Conservation (phyloP, 495 filamentous ascomycete species). For the Beverwykella pulmonaria region DNA sequence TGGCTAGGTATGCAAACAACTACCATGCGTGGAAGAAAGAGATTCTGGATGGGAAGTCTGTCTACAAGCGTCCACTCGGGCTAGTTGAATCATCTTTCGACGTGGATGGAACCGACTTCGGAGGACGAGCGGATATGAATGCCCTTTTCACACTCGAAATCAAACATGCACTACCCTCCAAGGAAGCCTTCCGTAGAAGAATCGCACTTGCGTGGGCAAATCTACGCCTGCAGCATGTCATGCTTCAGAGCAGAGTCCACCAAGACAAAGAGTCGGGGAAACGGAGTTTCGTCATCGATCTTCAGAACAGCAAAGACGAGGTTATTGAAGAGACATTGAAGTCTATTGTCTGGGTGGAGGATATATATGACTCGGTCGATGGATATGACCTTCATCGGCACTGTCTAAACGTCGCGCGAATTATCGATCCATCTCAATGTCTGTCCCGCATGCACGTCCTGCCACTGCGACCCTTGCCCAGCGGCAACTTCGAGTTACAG, state of each 20-base stretch:
- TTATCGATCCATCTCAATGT: slow-evolving; percentile 38
- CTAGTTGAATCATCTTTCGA: slow-evolving; percentile 38
- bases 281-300: slow-evolving; percentile 37
- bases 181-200: slow-evolving; percentile 35
- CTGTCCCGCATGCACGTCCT: slow-evolving; percentile 44
- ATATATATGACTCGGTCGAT: slow-evolving; percentile 41
- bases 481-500: slow-evolving; percentile 32
- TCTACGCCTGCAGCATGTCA: slow-evolving; percentile 42
- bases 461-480: slow-evolving; percentile 27
- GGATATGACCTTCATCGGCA: slow-evolving; percentile 41
- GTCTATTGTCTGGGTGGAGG: slow-evolving; percentile 40
- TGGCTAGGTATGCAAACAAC: slow-evolving; percentile 31
- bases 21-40: slow-evolving; percentile 32
- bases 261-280: slow-evolving; percentile 2
- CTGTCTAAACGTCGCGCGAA: slow-evolving; percentile 40
- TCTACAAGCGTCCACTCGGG: slow-evolving; percentile 28
- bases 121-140: slow-evolving; percentile 37
- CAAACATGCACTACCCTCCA: slow-evolving; percentile 13
- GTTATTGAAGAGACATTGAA: slow-evolving; percentile 24
- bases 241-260: slow-evolving; percentile 38
- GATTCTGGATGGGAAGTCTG: slow-evolving; percentile 8
- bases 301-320: slow-evolving; percentile 19
- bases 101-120: slow-evolving; percentile 33
- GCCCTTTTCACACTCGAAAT: slow-evolving; percentile 32
- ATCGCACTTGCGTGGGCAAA: slow-evolving; percentile 44